Evolutionary conservation across 140 eudicot species (phyloP).

Genomic region (Bidens hawaiensis): DNA sequence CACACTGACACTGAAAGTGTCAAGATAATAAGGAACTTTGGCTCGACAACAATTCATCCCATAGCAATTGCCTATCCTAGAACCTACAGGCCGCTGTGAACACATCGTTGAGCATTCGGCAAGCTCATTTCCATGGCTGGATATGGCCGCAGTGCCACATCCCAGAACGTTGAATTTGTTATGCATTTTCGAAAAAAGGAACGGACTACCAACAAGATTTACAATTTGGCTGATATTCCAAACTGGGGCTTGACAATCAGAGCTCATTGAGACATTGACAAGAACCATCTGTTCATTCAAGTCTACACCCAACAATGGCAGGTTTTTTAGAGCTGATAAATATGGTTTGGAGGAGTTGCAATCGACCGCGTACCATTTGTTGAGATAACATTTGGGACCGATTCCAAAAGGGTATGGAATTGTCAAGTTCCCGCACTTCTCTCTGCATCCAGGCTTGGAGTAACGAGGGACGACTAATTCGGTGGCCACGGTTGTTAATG

Average conservation of each 20-base stretch:
- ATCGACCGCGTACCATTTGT: constrained; percentile 4
- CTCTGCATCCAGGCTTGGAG: constrained; percentile 8
- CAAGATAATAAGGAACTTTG: constrained; percentile 5
- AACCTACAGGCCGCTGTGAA: not conserved
- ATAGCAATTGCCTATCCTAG: not conserved
- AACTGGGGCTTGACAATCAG: constrained; percentile 3
- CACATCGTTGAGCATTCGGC: constrained; percentile 19
- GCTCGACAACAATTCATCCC: constrained; percentile 20
- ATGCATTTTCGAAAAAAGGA: not conserved
- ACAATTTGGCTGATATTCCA: not conserved
- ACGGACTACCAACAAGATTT: constrained; percentile 1
- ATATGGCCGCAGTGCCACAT: constrained; percentile 13
- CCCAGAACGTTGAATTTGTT: constrained; percentile 10
- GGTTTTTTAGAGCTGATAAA: constrained; percentile 3
- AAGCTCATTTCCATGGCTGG: not conserved
- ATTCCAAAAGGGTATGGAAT: constrained; percentile 27
- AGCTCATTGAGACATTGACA: constrained; percentile 8
- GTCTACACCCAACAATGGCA: not conserved
- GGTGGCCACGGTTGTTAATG: not conserved
- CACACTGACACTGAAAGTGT: not conserved
- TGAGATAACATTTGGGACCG: not conserved
- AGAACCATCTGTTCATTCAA: constrained; percentile 13
- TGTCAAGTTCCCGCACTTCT: constrained; percentile 7
- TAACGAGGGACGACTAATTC: not conserved
- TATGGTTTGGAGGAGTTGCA: constrained; percentile 17